Conservation (phyloP, 306 rosid species). For the Mucuna pruriens region DNA sequence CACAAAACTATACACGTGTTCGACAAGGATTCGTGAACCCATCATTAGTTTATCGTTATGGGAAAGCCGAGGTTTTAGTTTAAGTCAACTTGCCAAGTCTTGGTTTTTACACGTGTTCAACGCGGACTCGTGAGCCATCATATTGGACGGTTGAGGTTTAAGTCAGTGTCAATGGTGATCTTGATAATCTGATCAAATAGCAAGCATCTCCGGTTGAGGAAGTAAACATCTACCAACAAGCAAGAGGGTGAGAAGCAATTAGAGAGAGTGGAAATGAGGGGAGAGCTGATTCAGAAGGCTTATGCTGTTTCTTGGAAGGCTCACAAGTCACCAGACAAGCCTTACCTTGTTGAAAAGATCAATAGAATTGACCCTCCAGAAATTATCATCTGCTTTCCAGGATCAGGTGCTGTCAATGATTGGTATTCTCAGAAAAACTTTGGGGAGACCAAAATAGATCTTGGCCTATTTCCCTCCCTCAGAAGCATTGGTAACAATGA, state of each 20-base stretch:
- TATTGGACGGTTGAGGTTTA: neutral
- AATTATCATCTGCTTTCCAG: conserved; percentile 53
- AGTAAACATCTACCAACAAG: neutral
- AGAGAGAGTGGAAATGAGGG: neutral
- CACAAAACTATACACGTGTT: neutral
- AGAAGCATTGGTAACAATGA: conserved; percentile 64
- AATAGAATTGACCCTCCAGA: conserved; percentile 22
- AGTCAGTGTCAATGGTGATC: neutral
- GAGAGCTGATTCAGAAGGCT: conserved; percentile 38
- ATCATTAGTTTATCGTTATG: neutral
- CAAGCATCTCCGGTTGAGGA: neutral
- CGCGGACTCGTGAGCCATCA: neutral
- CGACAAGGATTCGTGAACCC: neutral
- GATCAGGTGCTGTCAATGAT: conserved; percentile 43
- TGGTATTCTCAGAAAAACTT: conserved; percentile 48
- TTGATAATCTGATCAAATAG: neutral
- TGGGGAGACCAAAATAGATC: conserved; percentile 54
- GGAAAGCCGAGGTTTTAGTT: too few relatives aligned
- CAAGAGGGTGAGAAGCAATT: neutral
- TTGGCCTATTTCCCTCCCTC: conserved; percentile 52
- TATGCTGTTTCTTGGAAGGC: conserved; percentile 39
- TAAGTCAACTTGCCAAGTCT: neutral
- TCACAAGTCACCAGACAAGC: conserved; percentile 38
- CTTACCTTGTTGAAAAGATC: conserved; percentile 24
- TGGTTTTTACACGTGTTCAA: neutral